Evolutionary conservation across 257 asterid species (phyloP), one percentile per base, ranked within the genome.

Genomic region (Perilla frutescens): DNA sequence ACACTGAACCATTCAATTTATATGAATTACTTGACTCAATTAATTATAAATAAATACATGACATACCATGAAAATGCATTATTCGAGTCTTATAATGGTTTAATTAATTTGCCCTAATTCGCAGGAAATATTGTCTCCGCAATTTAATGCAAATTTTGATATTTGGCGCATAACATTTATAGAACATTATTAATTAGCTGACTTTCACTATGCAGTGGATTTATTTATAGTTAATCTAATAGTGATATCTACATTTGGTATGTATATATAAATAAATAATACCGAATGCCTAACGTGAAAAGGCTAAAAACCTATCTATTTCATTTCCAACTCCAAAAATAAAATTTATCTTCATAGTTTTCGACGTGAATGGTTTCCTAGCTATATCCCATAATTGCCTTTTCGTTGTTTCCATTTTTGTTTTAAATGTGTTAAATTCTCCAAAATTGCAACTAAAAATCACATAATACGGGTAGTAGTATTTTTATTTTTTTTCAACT

Each of bases 131-230:
- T 65, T 51, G 68, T 72, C 72, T 7, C n/a, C 44, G 51, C 53
- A 71, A 76, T 45, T 76, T 50, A 80, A 75, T 80, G 81, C 61
- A 59, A 71, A 41, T 43, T 67, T 65, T 75, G 72, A 80, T 76
- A 59, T 76, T 71, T 66, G 50, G 64, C 53, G 67, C 13, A 32
- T 65, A 26, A 66, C 56, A 80, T 6, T 80, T 58, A 76, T 55
- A 54, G 49, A 68, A 53, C 4, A 32, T 49, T 37, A 71, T 49
- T 60, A 61, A 71, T 67, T 59, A 70, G 58, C 10, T 71, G 76
- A 29, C 62, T 32, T 60, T 48, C 5, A 13, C 63, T 8, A 34
- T 45, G 56, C 51, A 15, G 62, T 44, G 39, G 47, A 49, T 39
- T 62, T 62, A 40, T 71, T 41, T 10, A n/a, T 34, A 31, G 26